A percentile compares a stretch with the other conserved stretches of the same genome.
Evolutionary conservation across 2,329 filamentous ascomycete species (phyloP).

Genomic region (Trichophyton schoenleinii): DNA sequence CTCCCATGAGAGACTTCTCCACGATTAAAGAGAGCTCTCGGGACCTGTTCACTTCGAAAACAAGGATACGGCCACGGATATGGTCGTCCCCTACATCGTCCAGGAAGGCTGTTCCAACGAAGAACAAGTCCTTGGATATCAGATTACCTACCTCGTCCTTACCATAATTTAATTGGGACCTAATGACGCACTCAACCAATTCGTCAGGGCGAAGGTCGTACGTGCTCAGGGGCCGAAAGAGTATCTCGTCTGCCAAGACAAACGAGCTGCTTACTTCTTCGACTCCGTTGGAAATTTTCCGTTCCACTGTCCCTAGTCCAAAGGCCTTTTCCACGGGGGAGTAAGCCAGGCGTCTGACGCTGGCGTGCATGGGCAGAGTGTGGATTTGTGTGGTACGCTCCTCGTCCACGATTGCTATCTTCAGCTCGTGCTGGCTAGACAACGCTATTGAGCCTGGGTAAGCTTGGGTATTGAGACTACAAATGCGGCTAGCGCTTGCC

Average conservation of each 20-base stretch:
- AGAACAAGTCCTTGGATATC: constrained; percentile 54
- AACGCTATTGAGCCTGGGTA: constrained; percentile 73
- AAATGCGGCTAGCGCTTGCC: constrained; percentile 69
- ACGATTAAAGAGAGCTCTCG: constrained; percentile 60
- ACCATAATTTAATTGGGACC: constrained; percentile 55
- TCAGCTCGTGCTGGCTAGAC: constrained; percentile 62
- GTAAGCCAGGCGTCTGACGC: constrained; percentile 76
- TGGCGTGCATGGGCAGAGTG: constrained; percentile 64
- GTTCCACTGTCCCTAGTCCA: constrained; percentile 71
- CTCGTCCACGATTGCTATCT: constrained; percentile 68
- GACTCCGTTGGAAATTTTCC: constrained; percentile 55
- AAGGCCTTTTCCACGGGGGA: constrained; percentile 68
- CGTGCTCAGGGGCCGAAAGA: constrained; percentile 66
- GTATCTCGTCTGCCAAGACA: constrained; percentile 77
- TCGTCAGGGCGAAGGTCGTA: constrained; percentile 56
- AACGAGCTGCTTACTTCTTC: constrained; percentile 73
- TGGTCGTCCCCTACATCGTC: constrained; percentile 43
- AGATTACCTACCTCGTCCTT: constrained; percentile 44
- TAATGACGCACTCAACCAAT: constrained; percentile 72
- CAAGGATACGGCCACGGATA: constrained; percentile 63
- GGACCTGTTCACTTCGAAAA: constrained; percentile 64
- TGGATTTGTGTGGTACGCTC: constrained; percentile 82
- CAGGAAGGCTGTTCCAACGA: constrained; percentile 79
- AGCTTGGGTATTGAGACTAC: constrained; percentile 66
- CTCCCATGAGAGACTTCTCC: constrained; percentile 59